These are phyloP conservation scores for Polyporus arcularius DNA, from an alignment of 768 basidiomycete genomes.

Conservation along the genomic window DNA sequence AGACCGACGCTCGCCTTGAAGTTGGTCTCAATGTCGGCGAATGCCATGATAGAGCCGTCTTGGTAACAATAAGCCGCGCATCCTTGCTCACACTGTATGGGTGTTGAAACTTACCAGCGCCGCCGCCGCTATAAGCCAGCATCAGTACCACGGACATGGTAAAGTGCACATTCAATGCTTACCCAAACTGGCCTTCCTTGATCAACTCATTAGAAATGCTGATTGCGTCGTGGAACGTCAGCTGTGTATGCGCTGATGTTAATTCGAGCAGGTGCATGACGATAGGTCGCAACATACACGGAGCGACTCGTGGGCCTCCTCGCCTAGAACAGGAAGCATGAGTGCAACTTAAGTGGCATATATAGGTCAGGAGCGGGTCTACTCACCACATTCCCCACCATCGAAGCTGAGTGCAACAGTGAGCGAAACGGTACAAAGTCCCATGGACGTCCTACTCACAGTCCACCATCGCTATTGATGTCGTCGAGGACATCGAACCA, in stretches of 20 bases:
- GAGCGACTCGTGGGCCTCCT: neutral
- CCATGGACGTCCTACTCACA: neutral
- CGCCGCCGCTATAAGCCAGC: constrained; percentile 13
- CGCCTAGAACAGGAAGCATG: neutral
- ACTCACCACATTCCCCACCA: constrained; percentile 1
- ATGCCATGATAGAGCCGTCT: constrained; percentile 52
- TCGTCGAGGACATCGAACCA: constrained; percentile 21
- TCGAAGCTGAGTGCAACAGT: neutral
- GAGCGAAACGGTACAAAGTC: neutral
- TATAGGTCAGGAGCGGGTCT: neutral
- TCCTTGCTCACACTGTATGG: too few relatives aligned
- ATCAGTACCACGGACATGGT: neutral
- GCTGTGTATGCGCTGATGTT: neutral
- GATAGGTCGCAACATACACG: neutral
- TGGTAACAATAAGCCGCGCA: constrained; percentile 1
- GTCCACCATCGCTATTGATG: neutral
- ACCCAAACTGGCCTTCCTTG: neutral
- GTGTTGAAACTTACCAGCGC: neutral
- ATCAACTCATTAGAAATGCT: neutral
- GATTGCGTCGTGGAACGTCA: constrained; percentile 5
- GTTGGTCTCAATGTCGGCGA: constrained; percentile 42
- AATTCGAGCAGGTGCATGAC: neutral
- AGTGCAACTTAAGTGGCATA: neutral
- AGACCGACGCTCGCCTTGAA: constrained; percentile 46
- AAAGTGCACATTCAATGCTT: neutral